Percentiles rank a stretch among this genome's conserved stretches.
These are phyloP conservation scores for Schizonepeta tenuifolia DNA, from an alignment of 257 asterid genomes.

Conservation along the genomic window DNA sequence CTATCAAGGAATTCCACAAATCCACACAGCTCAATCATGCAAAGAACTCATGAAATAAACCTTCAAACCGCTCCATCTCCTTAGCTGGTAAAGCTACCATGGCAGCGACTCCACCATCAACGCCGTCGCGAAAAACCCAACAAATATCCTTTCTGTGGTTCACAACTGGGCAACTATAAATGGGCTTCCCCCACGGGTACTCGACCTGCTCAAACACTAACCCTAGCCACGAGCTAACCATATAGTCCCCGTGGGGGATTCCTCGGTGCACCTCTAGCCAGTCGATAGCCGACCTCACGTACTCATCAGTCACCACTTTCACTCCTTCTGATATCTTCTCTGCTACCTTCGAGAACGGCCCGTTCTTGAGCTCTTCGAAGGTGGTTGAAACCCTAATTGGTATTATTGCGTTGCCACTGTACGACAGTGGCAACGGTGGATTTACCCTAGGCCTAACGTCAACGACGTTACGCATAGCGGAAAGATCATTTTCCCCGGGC, in stretches of 20 bases:
- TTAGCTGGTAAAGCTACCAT: constrained; percentile 32
- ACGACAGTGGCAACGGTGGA: background rate
- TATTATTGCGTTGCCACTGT: background rate
- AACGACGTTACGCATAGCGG: background rate
- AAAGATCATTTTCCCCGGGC: background rate
- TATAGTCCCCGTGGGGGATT: constrained; percentile 61
- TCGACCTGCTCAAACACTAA: constrained; percentile 53
- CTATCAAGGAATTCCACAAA: too few species aligned
- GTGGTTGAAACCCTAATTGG: background rate
- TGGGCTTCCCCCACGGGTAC: constrained; percentile 70
- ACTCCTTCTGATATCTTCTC: constrained; percentile 31
- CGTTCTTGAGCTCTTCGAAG: background rate
- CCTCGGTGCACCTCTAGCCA: constrained; percentile 69
- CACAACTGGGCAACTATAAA: constrained; percentile 60
- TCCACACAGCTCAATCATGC: background rate
- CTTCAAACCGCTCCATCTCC: constrained; percentile 26
- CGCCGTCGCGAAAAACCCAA: constrained; percentile 43
- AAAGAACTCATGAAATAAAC: background rate
- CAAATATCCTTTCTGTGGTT: constrained; percentile 52
- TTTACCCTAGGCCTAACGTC: background rate
- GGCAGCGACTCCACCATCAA: constrained; percentile 48
- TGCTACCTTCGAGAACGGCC: background rate
- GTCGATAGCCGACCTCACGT: constrained; percentile 56
- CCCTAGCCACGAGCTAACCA: constrained; percentile 67
- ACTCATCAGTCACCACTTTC: constrained; percentile 48